Conservation (phyloP, 108 stramenopile genomes). For the Nitzschia inconspicua region DNA sequence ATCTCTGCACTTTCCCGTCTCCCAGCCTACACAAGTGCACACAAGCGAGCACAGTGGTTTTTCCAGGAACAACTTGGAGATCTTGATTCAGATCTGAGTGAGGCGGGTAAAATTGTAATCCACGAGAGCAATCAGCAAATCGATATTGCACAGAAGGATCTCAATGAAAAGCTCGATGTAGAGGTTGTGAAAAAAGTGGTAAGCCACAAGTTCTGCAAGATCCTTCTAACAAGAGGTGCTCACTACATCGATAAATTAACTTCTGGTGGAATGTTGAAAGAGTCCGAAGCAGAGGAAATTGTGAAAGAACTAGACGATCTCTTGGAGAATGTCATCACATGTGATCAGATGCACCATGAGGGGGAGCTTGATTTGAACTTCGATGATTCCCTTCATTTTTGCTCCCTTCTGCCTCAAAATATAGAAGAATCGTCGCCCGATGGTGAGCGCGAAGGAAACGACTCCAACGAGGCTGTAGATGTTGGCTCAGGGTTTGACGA, state of each 20-base stretch:
- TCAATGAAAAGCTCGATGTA: conserved; percentile 1
- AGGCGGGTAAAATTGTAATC: conserved; percentile 51
- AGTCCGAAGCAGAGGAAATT: conserved; percentile 53
- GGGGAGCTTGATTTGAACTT: conserved; percentile 6
- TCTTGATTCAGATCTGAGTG: conserved; percentile 25
- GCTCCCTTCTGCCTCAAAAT: not conserved
- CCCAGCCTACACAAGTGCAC: no score
- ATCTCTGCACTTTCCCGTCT: no score
- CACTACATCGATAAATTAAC: conserved; percentile 40
- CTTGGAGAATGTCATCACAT: conserved; percentile 14
- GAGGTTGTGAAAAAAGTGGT: conserved; percentile 27
- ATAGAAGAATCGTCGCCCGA: no score
- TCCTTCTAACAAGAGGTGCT: conserved; percentile 48
- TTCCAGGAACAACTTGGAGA: conserved; percentile 45
- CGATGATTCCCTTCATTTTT: not conserved
- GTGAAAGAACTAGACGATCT: conserved; percentile 46
- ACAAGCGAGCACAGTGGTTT: conserved; percentile 25
- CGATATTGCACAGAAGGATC: conserved; percentile 26
- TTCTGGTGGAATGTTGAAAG: conserved; percentile 47
- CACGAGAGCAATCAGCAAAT: conserved; percentile 47
- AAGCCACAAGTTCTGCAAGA: conserved; percentile 67
- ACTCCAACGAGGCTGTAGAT: no score
- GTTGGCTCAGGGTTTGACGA: no score
- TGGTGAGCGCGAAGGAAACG: no score
- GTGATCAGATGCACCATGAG: conserved; percentile 12